phyloP scores from a whole-genome alignment of 1,284 basidiomycete genomes.

The Moesziomyces parantarcticus region DNA sequence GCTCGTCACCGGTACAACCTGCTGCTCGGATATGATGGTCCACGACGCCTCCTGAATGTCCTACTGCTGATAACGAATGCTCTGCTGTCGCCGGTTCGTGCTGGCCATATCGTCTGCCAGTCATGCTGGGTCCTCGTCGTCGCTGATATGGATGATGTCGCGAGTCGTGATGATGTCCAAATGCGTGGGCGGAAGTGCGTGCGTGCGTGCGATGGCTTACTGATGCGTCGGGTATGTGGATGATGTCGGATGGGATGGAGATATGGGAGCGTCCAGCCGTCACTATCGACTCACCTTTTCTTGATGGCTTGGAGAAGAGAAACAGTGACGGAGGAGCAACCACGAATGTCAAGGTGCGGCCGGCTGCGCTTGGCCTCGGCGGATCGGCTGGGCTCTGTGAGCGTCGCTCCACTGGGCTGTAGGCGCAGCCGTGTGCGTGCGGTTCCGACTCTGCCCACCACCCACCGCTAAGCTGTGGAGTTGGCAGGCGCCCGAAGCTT shows the following conservation, averaged over 20 bases:
- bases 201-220: conserved; percentile 6
- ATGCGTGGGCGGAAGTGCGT: neutral
- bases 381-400: neutral
- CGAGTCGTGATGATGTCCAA: neutral
- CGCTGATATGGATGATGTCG: neutral
- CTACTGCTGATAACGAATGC: too few species aligned
- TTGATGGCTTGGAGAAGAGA: conserved; percentile 50
- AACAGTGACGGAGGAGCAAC: conserved; percentile 22
- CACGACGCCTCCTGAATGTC: too few species aligned
- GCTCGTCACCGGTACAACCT: too few species aligned
- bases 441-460: neutral
- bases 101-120: too few species aligned
- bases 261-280: conserved; percentile 10
- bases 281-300: conserved; percentile 45
- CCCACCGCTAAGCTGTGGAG: neutral
- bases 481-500: neutral
- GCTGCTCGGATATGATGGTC: too few species aligned
- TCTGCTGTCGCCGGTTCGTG: too few species aligned
- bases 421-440: neutral
- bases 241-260: conserved; percentile 12
- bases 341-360: conserved; percentile 26
- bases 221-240: conserved; percentile 1
- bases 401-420: too few species aligned
- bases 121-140: neutral
- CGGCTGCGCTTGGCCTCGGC: conserved; percentile 2